Evolutionary conservation across 192 early-diverging fungal species (phyloP), one percentile per base, ranked within the genome.

Genomic region (Coemansia sp.): DNA sequence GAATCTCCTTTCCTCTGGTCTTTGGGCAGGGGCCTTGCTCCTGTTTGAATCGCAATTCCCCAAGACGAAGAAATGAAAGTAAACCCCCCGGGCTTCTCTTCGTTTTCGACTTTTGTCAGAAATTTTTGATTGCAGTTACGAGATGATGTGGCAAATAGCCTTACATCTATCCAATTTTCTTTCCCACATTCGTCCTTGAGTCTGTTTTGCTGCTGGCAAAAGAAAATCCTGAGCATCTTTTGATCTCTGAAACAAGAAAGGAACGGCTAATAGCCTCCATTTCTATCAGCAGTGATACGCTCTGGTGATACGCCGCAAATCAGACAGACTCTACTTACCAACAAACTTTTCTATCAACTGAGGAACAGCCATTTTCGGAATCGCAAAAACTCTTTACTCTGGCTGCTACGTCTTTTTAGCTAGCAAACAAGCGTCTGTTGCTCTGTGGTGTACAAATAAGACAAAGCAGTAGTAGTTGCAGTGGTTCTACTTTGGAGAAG

Each of bases 341-440:
- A 72, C 63, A 72, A 80, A 80, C 73, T 80, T 68, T 65, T 80
- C 78, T 20, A 80, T 46, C n/a, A 45, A 22, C 61, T 71, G 64
- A 62, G 69, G 73, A 51, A 75, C 72, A 38, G 72, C 69, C 78
- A 80, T 80, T 42, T 10, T 61, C 42, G 41, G 56, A 9, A 8
- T 56, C 17, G 25, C 19, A 56, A 8, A 56, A 56, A 11, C 32
- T 32, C 32, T 32, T 32, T 32, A 32, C 32, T 32, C 32, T 32
- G 25, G 32, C 54, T 38, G 45, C 46, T 58, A 39, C 39, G 40
- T 58, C 11, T 44, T 25, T n/a, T 13, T 42, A 54, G 40, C 20
- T 22, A 54, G 20, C 1, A 50, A 32, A 32, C 32, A 32, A 32
- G 32, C 32, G 32, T 4, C 25, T 40, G 32, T 50, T 65, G 11